A percentile compares a stretch with the other conserved stretches of the same genome.
phyloP scores from a whole-genome alignment of 495 filamentous ascomycete species.

The Penicillium goetzii region DNA sequence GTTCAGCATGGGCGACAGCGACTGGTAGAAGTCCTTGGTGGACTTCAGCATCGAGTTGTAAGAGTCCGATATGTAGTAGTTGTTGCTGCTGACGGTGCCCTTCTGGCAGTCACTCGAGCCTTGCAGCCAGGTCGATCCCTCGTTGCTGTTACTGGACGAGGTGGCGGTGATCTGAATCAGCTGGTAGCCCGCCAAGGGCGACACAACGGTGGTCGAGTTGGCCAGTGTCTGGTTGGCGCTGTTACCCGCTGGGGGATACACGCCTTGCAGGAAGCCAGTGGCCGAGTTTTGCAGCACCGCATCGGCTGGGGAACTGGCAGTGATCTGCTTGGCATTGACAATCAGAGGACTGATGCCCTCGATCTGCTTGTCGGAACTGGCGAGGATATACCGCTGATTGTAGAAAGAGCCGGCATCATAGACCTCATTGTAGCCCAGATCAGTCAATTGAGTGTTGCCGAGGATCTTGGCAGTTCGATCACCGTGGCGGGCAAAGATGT shows the following conservation, averaged over 20 bases:
- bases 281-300: slow-evolving; percentile 64
- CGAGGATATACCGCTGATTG: slow-evolving; percentile 62
- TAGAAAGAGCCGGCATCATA: slow-evolving; percentile 65
- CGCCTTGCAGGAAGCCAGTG: slow-evolving; percentile 61
- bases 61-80: slow-evolving; percentile 66
- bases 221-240: slow-evolving; percentile 44
- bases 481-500: slow-evolving; percentile 68
- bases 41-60: slow-evolving; percentile 56
- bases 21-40: slow-evolving; percentile 68
- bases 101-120: slow-evolving; percentile 61
- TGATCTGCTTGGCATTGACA: slow-evolving; percentile 62
- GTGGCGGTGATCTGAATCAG: slow-evolving; percentile 56
- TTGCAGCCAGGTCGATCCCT: slow-evolving; percentile 63
- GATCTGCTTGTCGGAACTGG: slow-evolving; percentile 54
- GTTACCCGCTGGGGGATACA: slow-evolving; percentile 62
- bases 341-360: slow-evolving; percentile 58
- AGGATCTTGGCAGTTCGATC: slow-evolving; percentile 62
- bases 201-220: slow-evolving; percentile 56
- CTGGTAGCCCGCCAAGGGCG: slow-evolving; percentile 64
- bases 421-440: slow-evolving; percentile 64
- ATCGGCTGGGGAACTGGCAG: slow-evolving; percentile 59
- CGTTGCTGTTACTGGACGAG: slow-evolving; percentile 49
- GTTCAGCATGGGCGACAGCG: slow-evolving; percentile 63
- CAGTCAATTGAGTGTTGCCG: slow-evolving; percentile 58
- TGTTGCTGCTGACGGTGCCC: slow-evolving; percentile 68